phyloP scores from a whole-genome alignment of 2,329 filamentous ascomycete species.

The Graphilbum sp. region DNA sequence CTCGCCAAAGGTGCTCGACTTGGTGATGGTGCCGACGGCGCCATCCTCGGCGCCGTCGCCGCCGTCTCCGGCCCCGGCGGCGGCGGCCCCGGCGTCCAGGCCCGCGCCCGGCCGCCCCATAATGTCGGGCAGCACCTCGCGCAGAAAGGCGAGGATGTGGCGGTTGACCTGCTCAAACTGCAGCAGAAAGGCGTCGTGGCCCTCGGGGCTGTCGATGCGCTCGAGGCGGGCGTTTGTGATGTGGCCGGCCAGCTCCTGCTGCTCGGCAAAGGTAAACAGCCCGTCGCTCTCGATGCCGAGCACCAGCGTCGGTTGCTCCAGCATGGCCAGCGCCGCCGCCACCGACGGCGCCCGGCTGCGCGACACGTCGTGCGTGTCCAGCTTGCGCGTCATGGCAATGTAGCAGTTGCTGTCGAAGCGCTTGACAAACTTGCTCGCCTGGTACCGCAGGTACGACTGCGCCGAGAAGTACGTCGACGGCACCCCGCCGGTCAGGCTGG shows the following conservation, averaged over 20 bases:
- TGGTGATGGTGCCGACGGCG: slow-evolving; percentile 47
- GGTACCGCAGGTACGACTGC: slow-evolving; percentile 92
- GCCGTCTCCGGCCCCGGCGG: neutral
- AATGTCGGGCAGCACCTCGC: slow-evolving; percentile 70
- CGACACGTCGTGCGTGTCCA: slow-evolving; percentile 93
- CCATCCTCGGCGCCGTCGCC: slow-evolving; percentile 18
- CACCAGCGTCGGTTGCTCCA: slow-evolving; percentile 79
- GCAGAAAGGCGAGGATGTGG: slow-evolving; percentile 71
- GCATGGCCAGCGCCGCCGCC: slow-evolving; percentile 58
- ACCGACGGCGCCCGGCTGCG: slow-evolving; percentile 54
- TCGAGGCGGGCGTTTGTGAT: slow-evolving; percentile 65
- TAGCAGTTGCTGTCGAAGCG: slow-evolving; percentile 98
- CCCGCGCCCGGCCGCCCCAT: slow-evolving; percentile 39
- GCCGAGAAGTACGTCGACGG: slow-evolving; percentile 86
- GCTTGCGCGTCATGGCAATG: slow-evolving; percentile 93
- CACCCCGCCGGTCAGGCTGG: slow-evolving; percentile 34
- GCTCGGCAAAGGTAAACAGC: slow-evolving; percentile 92
- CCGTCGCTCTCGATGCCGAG: slow-evolving; percentile 92
- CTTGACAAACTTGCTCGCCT: slow-evolving; percentile 90
- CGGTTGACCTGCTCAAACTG: slow-evolving; percentile 96
- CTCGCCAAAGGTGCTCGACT: slow-evolving; percentile 87
- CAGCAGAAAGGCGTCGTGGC: slow-evolving; percentile 88
- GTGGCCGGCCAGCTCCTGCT: slow-evolving; percentile 73
- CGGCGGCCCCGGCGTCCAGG: neutral
- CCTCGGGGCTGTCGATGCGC: slow-evolving; percentile 85